Evolutionary conservation across 2,329 filamentous ascomycete genomes (phyloP), one percentile per base, ranked within the genome.

Genomic region (Rutstroemia sp.): DNA sequence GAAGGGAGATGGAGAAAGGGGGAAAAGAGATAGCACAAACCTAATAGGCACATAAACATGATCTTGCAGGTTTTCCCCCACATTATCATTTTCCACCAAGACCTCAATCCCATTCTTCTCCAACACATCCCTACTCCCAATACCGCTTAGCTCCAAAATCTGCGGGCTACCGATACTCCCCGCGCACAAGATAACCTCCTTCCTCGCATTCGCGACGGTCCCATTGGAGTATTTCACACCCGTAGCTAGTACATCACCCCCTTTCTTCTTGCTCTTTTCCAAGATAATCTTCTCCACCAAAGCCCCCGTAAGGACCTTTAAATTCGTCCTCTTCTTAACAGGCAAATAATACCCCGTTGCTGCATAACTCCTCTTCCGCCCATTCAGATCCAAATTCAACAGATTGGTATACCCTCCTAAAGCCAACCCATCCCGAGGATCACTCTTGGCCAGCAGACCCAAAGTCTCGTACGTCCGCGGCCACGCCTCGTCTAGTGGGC

Each of bases 271-370:
- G 12, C 30, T 14, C 5, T 52, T 42, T 8, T 57, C 30, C 6
- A 60, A 42, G 8, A 57, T 47, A 69, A 95, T 74, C 70, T 85
- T 87, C 69, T 83, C 87, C 58, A 95, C 90, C 82, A 88, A 91
- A 18, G 90, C 87, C 67, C 92, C 86, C 67, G 88, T 94, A 56
- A 95, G 76, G 58, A 95, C 77, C 45, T 87, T 91, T 69, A 95
- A 72, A 75, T 95, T 95, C 4, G 52, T 27, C 30, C 64, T 42
- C 9, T 23, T 39, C 3, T 49, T 50, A 39, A 39, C 55, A 16
- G 59, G 42, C n/a, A 48, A 12, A 37, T 62, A 64, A 34, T 67
- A 67, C 10, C 56, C 62, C 18, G 60, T 60, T 2, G 58, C 63
- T 6, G 63, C 48, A 51, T 62, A 60, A 27, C 54, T 63, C 42